Base-by-base conservation (phyloP, 2,329 filamentous ascomycete species). In the Colletotrichum sojae region DNA sequence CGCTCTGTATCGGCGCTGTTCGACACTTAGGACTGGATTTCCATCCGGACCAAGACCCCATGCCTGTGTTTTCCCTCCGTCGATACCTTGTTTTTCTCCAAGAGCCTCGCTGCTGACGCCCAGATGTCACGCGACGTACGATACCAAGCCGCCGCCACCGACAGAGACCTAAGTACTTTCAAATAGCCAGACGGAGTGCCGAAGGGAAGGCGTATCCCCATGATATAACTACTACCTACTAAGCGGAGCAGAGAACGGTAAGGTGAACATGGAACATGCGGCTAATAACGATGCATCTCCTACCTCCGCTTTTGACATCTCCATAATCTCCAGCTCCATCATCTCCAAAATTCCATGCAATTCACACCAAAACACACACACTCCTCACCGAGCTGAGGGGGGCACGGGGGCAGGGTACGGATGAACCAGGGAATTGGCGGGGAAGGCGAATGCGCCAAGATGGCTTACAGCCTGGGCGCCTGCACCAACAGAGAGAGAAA, bases 21-120 rank as follows among this genome's bases (percentile, higher is more conserved):
- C 46, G 40, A n/a, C 22, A 22, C 27, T 40, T 13, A 18, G 12
- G 43, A 22, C n/a, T 25, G 10, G 48, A 52, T 20, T n/a, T 18
- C 6, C 45, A 31, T 27, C 39, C 55, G 55, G 55, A 59, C 56
- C 56, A 59, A 48, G 56, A 49, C 56, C 43, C 56, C 45, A 48
- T 43, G 27, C 43, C 48, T 36, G 27, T 39, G 25, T 45, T 49
- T 18, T 22, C 31, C 36, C 43, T 49, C 56, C 56, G 56, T 27
- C n/a, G 18, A 49, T 25, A 22, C 27, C 45, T 1, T 48, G 27
- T 49, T 48, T 36, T 36, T n/a, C 25, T 27, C 56, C 43, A 36
- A 59, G 16, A 49, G 45, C 56, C 56, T 59, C 56, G 43, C 27
- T n/a, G 56, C 45, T 49, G 43, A 43, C 18, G 55, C 40, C 8